Evolutionary conservation across 768 basidiomycete genomes (phyloP).

Genomic region (Vararia minispora): DNA sequence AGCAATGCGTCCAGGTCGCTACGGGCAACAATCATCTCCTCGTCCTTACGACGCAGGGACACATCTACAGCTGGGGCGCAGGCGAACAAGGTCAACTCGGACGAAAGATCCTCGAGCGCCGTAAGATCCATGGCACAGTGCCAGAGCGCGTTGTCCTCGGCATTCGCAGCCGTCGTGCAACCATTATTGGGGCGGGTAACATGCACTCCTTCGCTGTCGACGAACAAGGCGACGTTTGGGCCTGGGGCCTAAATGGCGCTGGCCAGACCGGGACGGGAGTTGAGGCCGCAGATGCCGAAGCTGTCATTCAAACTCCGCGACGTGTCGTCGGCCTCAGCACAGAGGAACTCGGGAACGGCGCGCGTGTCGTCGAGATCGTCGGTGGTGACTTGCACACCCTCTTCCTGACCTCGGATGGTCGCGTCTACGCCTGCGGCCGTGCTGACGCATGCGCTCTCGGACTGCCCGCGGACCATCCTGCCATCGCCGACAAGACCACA

Average conservation of each 20-base stretch:
- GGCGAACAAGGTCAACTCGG: constrained; percentile 89
- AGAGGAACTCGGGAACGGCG: constrained; percentile 45
- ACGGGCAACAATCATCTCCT: constrained; percentile 86
- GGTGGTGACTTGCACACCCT: constrained; percentile 87
- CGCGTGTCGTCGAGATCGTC: constrained; percentile 52
- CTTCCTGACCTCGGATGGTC: constrained; percentile 76
- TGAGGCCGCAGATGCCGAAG: constrained; percentile 32
- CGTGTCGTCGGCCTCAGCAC: constrained; percentile 56
- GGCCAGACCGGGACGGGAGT: constrained; percentile 64
- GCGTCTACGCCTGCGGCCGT: constrained; percentile 81
- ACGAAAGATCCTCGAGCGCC: constrained; percentile 78
- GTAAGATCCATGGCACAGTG: constrained; percentile 79
- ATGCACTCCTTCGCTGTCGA: constrained; percentile 90
- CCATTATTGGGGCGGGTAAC: constrained; percentile 66
- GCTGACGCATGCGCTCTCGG: constrained; percentile 81
- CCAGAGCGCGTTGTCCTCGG: constrained; percentile 83
- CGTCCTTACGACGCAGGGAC: constrained; percentile 79
- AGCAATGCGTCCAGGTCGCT: constrained; percentile 65
- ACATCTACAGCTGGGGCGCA: constrained; percentile 83
- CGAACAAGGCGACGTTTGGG: constrained; percentile 74
- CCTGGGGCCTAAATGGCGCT: constrained; percentile 93
- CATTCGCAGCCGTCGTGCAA: constrained; percentile 48
- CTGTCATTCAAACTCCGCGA: constrained; percentile 51
- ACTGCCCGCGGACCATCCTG: constrained; percentile 56
- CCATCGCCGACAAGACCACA: constrained; percentile 45